A percentile compares a stretch with the other conserved stretches of the same genome.
phyloP scores from a whole-genome alignment of 805 yeast genomes.

The Starmerella vaccinii region DNA sequence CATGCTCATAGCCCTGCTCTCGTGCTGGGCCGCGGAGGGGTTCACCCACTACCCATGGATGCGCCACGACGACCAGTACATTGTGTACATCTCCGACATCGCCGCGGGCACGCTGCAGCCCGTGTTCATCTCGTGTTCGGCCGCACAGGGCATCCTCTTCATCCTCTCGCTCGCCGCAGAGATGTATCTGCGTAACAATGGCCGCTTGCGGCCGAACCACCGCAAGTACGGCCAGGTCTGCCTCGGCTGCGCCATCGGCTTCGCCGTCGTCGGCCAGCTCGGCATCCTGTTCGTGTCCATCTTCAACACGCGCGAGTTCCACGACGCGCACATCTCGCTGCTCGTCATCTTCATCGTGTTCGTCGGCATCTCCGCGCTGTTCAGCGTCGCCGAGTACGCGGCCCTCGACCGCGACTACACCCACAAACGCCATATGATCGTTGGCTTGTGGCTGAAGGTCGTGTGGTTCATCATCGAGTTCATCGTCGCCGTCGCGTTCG shows the following conservation, averaged over 20 bases:
- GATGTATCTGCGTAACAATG: constrained; percentile 46
- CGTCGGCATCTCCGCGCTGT: constrained; percentile 44
- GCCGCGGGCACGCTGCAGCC: constrained; percentile 85
- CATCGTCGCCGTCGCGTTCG: constrained; percentile 57
- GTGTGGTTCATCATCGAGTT: constrained; percentile 60
- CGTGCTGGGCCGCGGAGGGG: constrained; percentile 74
- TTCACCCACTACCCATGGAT: constrained; percentile 57
- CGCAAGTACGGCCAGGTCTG: constrained; percentile 36
- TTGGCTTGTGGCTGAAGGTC: constrained; percentile 42
- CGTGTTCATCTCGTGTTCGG: constrained; percentile 67
- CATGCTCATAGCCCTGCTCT: constrained; percentile 70
- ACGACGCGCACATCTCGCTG: constrained; percentile 48
- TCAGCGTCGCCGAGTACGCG: constrained; percentile 38
- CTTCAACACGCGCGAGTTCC: constrained; percentile 53
- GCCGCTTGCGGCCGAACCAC: constrained; percentile 46
- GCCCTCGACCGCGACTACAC: constrained; percentile 39
- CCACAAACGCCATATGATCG: constrained; percentile 25
- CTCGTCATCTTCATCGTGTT: constrained; percentile 63
- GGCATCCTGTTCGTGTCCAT: constrained; percentile 67
- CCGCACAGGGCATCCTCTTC: constrained; percentile 66
- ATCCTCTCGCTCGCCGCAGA: constrained; percentile 56
- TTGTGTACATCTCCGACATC: constrained; percentile 66
- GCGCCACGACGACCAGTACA: constrained; percentile 36
- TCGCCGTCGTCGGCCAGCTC: constrained; percentile 52
- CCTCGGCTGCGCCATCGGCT: constrained; percentile 37